Evolutionary conservation across 2,329 filamentous ascomycete genomes (phyloP).

Genomic region (Colletotrichum caudatum): DNA sequence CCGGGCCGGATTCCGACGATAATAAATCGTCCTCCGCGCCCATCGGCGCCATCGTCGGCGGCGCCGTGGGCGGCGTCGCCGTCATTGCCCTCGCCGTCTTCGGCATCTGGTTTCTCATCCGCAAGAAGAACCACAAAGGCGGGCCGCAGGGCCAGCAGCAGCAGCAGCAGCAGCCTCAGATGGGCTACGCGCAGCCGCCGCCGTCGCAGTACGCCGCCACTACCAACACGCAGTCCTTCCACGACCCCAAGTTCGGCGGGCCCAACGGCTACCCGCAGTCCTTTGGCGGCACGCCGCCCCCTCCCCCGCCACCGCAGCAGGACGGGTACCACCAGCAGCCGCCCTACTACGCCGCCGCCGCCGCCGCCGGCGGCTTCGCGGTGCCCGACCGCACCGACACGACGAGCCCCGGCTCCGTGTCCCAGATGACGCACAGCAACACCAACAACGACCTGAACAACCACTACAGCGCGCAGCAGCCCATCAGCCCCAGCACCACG

Average conservation of each 20-base stretch:
- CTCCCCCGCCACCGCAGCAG: slow-evolving; percentile 20
- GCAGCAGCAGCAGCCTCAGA: slow-evolving; percentile 20
- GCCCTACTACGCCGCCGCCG: too few relatives aligned
- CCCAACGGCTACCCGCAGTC: slow-evolving; percentile 35
- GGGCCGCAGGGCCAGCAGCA: slow-evolving; percentile 1
- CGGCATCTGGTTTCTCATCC: slow-evolving; percentile 50
- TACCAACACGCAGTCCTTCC: slow-evolving; percentile 42
- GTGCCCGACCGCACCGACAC: slow-evolving; percentile 40
- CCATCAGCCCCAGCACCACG: slow-evolving; percentile 40
- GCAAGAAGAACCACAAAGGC: slow-evolving; percentile 47
- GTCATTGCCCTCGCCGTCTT: slow-evolving; percentile 49
- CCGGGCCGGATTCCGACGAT: slow-evolving; percentile 19
- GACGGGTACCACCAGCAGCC: slow-evolving; percentile 15
- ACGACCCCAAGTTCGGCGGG: slow-evolving; percentile 47
- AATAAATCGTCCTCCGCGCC: slow-evolving; percentile 42
- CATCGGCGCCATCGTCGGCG: slow-evolving; percentile 54
- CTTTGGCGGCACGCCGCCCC: slow-evolving; percentile 43
- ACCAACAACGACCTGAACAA: slow-evolving; percentile 6
- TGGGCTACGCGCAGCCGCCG: slow-evolving; percentile 21
- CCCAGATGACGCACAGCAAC: slow-evolving; percentile 17
- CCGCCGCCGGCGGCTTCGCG: neutral
- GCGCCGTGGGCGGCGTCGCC: slow-evolving; percentile 53
- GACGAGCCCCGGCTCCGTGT: slow-evolving; percentile 38
- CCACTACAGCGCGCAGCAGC: slow-evolving; percentile 34
- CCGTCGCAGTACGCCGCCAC: slow-evolving; percentile 20